Evolutionary conservation across 2,329 filamentous ascomycete genomes (phyloP), one percentile per base, ranked within the genome.

Genomic region (Penicillium decumbens): DNA sequence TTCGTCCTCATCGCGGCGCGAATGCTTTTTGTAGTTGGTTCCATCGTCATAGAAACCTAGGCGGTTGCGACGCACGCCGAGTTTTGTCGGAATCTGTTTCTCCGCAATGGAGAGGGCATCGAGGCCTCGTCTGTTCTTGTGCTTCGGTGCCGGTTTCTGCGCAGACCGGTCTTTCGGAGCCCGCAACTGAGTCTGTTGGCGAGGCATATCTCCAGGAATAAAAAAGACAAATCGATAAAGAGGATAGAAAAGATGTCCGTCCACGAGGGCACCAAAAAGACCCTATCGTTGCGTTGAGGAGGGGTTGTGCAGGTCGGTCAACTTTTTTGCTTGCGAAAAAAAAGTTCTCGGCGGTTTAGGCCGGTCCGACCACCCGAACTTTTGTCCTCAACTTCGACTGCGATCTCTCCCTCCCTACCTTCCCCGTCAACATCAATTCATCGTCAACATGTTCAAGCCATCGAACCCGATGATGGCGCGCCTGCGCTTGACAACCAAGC

Each of bases 401-500:
- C 47, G 56, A 47, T 50, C 57, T 58, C 43, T 55, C 57, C 49
- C 63, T 55, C 38, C 52, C 42, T 42, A 42, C 25, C 40, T 23
- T 29, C 27, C 30, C 40, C 43, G n/a, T 33, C 29, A 35, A 27
- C 38, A 13, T 18, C 42, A 18, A 51, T 39, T 43, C 46, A 27
- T 40, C 41, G 41, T 41, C 52, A 65, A 52, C 38, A 72, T 73
- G 70, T 70, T 75, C 54, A 74, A 72, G 57, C 71, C 74, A 30
- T 70, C 74, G 33, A 61, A 68, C 47, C 65, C 71, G 29, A 83
- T 95, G 63, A 79, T 80, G 61, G 77, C 83, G 68, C 80, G 81
- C 50, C 80, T 89, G 72, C 89, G 92, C 66, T 81, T 98, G 65
- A 96, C 89, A 10, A 95, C 92, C 60, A 98, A 98, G 75, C 85